These are phyloP conservation scores for Trichoderma erinaceum DNA, from an alignment of 495 filamentous ascomycete species.

Conservation along the genomic window DNA sequence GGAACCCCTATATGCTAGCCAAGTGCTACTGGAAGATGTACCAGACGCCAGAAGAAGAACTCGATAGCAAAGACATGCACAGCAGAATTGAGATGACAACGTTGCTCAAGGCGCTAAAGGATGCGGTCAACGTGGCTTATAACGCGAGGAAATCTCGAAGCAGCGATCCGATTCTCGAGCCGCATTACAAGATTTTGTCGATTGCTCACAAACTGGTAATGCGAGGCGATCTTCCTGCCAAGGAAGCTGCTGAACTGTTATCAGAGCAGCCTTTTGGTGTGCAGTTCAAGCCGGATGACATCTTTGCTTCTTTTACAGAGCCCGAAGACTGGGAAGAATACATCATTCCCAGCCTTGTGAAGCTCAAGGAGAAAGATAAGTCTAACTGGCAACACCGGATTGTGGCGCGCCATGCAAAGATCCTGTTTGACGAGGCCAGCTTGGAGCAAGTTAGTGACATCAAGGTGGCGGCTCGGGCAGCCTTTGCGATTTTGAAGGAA, in stretches of 20 bases:
- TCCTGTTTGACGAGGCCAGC: constrained; percentile 52
- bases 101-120: constrained; percentile 47
- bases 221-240: constrained; percentile 36
- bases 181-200: constrained; percentile 91
- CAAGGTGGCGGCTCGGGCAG: constrained; percentile 47
- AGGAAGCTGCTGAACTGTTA: constrained; percentile 39
- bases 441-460: constrained; percentile 24
- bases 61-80: constrained; percentile 38
- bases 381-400: constrained; percentile 97
- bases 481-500: constrained; percentile 71
- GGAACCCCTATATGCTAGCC: constrained; percentile 79
- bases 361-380: constrained; percentile 80
- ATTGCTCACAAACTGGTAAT: constrained; percentile 75
- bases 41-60: constrained; percentile 48
- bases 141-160: constrained; percentile 73
- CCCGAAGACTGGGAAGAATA: constrained; percentile 67
- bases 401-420: constrained; percentile 67
- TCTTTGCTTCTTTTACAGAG: constrained; percentile 38
- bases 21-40: constrained; percentile 98
- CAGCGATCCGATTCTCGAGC: constrained; percentile 83
- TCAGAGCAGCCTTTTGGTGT: constrained; percentile 41
- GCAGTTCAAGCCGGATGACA: constrained; percentile 30
- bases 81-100: constrained; percentile 47
- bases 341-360: constrained; percentile 63
- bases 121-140: constrained; percentile 38